Evolutionary conservation across 257 asterid species (phyloP), one percentile per base, ranked within the genome.

Genomic region (Prunella vulgaris): DNA sequence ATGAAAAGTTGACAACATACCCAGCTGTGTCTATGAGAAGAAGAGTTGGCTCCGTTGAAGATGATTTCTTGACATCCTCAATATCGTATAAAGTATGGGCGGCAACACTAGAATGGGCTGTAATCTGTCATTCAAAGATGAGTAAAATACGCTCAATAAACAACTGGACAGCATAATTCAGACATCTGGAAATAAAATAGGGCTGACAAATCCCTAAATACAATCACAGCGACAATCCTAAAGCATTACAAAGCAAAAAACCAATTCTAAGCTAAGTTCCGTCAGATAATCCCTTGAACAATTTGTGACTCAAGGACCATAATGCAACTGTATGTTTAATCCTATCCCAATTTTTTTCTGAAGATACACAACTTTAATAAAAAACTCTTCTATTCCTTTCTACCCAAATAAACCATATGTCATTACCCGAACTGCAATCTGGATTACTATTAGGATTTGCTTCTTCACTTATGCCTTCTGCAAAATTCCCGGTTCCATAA

Each of bases 1-100:
- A 54, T 20, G 37, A 25, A 60, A 51, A 20, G 24, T 42, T 17
- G 68, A 37, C 59, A 46, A 37, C 77, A 56, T 87, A 90, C 97
- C 99, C 99, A 73, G 97, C 87, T 70, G 64, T 90, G 93, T 93
- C 99, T 42, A 93, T 76, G 62, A 93, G 96, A 80, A 93, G 86
- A 83, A 93, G 94, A 20, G 96, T 79, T 38, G 95, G 74, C 71
- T 93, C 99, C 0, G 95, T 87, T 24, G 96, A 81, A 77, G 93
- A 78, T 72, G 98, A 72, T 83, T 83, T 87, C 72, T 84, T 85
- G 76, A 93, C 96, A 77, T 69, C 95, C 78, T 84, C 97, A 46
- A 93, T 86, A 59, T 83, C 95, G 76, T 81, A 77, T 54, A 93
- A 79, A 77, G 77, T 76, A 80, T 88, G 98, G 53, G 87, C 85